These are phyloP conservation scores for Apiotrichum sp. DNA, from an alignment of 1,284 basidiomycete genomes.

Conservation along the genomic window DNA sequence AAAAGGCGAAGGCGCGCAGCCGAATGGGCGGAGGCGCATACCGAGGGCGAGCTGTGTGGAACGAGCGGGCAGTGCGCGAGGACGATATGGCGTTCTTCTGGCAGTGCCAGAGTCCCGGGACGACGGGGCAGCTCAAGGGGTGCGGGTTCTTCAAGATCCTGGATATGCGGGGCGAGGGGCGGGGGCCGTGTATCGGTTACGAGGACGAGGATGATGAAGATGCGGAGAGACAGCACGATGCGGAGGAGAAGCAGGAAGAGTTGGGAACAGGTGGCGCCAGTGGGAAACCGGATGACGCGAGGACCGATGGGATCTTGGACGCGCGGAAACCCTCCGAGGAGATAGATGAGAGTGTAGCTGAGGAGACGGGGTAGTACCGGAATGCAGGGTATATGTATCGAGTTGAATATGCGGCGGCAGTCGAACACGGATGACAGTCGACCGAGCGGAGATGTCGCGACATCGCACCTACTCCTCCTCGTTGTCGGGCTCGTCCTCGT, in stretches of 20 bases:
- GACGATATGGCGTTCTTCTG: slow-evolving; percentile 67
- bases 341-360: too few species aligned
- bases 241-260: background rate
- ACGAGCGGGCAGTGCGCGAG: slow-evolving; percentile 17
- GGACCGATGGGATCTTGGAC: background rate
- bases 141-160: slow-evolving; percentile 75
- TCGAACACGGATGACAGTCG: too few species aligned
- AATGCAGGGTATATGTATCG: slow-evolving; percentile 4
- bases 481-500: slow-evolving; percentile 40
- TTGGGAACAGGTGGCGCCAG: too few species aligned
- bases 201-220: background rate
- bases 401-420: background rate
- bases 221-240: background rate
- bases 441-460: too few species aligned
- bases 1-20: slow-evolving; percentile 43
- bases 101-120: slow-evolving; percentile 73
- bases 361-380: background rate
- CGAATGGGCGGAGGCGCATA: slow-evolving; percentile 2
- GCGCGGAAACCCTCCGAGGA: background rate
- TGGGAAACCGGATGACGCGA: too few species aligned
- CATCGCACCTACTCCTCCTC: background rate
- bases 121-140: slow-evolving; percentile 70
- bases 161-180: slow-evolving; percentile 66
- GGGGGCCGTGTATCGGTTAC: slow-evolving; percentile 48
- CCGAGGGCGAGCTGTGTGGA: background rate